Evolutionary conservation across 495 filamentous ascomycete species (phyloP).

Genomic region (Penicillium maclennaniae): DNA sequence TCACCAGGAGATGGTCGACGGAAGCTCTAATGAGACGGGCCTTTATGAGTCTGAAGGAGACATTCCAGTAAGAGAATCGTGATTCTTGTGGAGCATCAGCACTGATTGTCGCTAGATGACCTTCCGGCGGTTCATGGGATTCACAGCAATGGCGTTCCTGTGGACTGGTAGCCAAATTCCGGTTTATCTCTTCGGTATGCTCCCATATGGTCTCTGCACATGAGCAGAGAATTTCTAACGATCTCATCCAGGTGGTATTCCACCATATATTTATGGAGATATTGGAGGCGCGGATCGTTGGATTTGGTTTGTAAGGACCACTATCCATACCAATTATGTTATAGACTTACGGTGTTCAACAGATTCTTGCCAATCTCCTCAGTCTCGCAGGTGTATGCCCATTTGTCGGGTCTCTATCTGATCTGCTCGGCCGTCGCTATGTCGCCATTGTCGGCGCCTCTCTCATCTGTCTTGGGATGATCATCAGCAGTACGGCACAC

Average conservation of each 20-base stretch:
- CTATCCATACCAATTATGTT: no score
- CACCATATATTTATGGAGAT: constrained; percentile 60
- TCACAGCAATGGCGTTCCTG: constrained; percentile 61
- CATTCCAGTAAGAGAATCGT: constrained; percentile 12
- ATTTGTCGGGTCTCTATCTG: constrained; percentile 68
- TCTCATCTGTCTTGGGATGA: constrained; percentile 62
- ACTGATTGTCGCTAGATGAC: constrained; percentile 45
- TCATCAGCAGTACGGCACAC: constrained; percentile 59
- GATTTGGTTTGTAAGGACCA: constrained; percentile 60
- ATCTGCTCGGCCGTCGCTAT: constrained; percentile 64
- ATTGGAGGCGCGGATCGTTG: constrained; percentile 65
- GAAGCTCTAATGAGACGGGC: constrained; percentile 16
- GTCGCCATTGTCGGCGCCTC: constrained; percentile 59
- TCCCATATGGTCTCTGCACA: no score
- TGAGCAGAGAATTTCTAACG: not conserved
- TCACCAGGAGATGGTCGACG: constrained; percentile 24
- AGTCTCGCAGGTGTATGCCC: constrained; percentile 65
- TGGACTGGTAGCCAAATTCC: constrained; percentile 66
- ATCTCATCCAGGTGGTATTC: constrained; percentile 46
- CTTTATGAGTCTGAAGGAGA: constrained; percentile 22
- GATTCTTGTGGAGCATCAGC: not conserved
- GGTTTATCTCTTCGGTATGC: constrained; percentile 55
- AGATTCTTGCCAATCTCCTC: constrained; percentile 62
- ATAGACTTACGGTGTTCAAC: not conserved
- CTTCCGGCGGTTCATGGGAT: constrained; percentile 53